phyloP scores from a whole-genome alignment of 768 basidiomycete genomes.

The Trametes elegans region DNA sequence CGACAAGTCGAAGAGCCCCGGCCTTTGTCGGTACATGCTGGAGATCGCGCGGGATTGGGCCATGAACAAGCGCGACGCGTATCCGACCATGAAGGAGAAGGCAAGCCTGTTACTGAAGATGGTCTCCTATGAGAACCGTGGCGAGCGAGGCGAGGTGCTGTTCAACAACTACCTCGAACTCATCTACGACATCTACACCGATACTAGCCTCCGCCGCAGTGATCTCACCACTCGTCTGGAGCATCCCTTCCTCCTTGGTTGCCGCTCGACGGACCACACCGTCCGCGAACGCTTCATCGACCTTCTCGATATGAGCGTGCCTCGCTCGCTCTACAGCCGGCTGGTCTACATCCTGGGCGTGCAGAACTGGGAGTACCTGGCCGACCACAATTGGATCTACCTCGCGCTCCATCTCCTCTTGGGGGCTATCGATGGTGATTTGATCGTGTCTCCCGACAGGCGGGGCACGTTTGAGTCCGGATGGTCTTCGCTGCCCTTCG shows the following conservation, averaged over 20 bases:
- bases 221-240: slow-evolving; percentile 94
- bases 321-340: slow-evolving; percentile 76
- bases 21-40: slow-evolving; percentile 81
- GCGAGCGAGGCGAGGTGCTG: slow-evolving; percentile 75
- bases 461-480: slow-evolving; percentile 35
- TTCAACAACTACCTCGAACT: slow-evolving; percentile 84
- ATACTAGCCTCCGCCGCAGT: slow-evolving; percentile 79
- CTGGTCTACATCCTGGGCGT: slow-evolving; percentile 89
- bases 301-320: slow-evolving; percentile 84
- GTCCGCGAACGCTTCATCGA: slow-evolving; percentile 87
- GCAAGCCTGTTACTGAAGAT: slow-evolving; percentile 86
- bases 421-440: slow-evolving; percentile 57
- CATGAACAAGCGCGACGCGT: slow-evolving; percentile 78
- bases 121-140: slow-evolving; percentile 76
- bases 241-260: slow-evolving; percentile 89
- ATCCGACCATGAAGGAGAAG: slow-evolving; percentile 95
- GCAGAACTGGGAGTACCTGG: slow-evolving; percentile 92
- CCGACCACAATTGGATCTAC: slow-evolving; percentile 93
- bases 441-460: slow-evolving; percentile 41
- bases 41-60: slow-evolving; percentile 89
- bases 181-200: slow-evolving; percentile 93
- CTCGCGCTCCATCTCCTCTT: slow-evolving; percentile 87
- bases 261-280: slow-evolving; percentile 74
- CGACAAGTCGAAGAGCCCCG: slow-evolving; percentile 82
- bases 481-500: slow-evolving; percentile 36